Base-by-base conservation (phyloP, 2,329 filamentous ascomycete species). In the Endoconidiophora polonica region DNA sequence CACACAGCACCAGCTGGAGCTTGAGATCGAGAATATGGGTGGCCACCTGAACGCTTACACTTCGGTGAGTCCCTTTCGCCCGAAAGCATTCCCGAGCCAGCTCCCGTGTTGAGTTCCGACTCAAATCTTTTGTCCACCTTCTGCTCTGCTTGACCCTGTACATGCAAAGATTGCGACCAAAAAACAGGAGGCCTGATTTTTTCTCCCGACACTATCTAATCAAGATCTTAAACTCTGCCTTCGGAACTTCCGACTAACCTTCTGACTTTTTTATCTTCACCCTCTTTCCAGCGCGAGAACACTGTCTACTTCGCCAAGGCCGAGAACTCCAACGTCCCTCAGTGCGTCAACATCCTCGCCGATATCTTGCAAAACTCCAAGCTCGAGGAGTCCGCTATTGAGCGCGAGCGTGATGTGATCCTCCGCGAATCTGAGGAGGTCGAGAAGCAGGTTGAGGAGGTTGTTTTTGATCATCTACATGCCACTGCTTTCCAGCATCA, bases 1-100 rank as follows among this genome's bases (percentile, higher is more conserved):
- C 69, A 87, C 84, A 57, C 91, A 98, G 71, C 84, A 93, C 66
- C 91, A 98, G 73, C 76, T 98, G 66, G 91, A 98, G 74, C 81
- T 98, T 57, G 91, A 98, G 75, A 96, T 98, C 64, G 91, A 98
- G 77, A 98, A 98, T 74, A 95, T 98, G 86, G 91, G 91, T 67
- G 91, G 86, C 57, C 91, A 98, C 73, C 77, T 98, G 61, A 98
- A 98, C 71, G 91, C 91, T 66, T 98, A 98, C 76, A 98, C 91
- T 62, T 96, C 90, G 74, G 88, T 95, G 80, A 63, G 83, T 69
- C 59, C 61, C 60, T 37, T 39, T 49, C 24, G 37, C 12, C 46
- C 22, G 7, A 29, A n/a, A 36, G 6, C 14, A 37, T 33, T 20
- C 23, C 20, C n/a, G 20, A 29, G 37, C 12, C n/a, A 23, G 22